A percentile compares a stretch with the other conserved stretches of the same genome.
phyloP scores from a whole-genome alignment of 345 rosid species.

The Salix exigua region DNA sequence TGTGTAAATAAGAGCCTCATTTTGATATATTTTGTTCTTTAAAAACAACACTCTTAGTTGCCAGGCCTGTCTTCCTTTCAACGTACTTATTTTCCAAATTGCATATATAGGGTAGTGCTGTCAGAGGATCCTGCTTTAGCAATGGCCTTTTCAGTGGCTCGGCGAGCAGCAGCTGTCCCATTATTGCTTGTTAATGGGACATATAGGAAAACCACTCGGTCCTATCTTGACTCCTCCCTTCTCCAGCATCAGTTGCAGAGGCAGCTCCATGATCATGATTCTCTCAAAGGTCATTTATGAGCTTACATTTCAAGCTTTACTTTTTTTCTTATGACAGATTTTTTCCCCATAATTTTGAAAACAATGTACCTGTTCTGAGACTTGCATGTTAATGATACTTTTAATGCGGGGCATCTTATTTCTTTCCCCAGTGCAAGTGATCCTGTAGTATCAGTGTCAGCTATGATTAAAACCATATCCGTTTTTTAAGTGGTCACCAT shows the following conservation, averaged over 20 bases:
- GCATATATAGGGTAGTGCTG: conserved; percentile 64
- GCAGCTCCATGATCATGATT: conserved; percentile 53
- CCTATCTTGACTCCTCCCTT: conserved; percentile 89
- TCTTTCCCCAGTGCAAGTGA: background rate
- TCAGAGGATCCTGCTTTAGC: conserved; percentile 98
- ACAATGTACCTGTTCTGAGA: background rate
- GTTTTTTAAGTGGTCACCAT: background rate
- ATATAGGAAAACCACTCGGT: conserved; percentile 79
- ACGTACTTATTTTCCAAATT: conserved; percentile 11
- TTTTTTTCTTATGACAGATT: background rate
- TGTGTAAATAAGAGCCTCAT: background rate
- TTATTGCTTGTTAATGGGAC: conserved; percentile 96
- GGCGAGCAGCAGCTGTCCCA: conserved; percentile 97
- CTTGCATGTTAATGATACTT: background rate
- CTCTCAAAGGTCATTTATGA: conserved; percentile 71
- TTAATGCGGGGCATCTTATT: background rate
- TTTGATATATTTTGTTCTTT: too few relatives aligned
- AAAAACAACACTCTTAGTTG: background rate
- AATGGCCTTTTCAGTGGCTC: conserved; percentile 96
- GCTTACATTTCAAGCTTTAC: background rate
- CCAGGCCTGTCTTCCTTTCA: background rate
- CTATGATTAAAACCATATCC: background rate
- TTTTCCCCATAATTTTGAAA: background rate
- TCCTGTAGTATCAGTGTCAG: background rate
- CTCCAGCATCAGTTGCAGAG: conserved; percentile 91